These are phyloP conservation scores for Aquilaria agallochum DNA, from an alignment of 441 rosid genomes.

Conservation along the genomic window DNA sequence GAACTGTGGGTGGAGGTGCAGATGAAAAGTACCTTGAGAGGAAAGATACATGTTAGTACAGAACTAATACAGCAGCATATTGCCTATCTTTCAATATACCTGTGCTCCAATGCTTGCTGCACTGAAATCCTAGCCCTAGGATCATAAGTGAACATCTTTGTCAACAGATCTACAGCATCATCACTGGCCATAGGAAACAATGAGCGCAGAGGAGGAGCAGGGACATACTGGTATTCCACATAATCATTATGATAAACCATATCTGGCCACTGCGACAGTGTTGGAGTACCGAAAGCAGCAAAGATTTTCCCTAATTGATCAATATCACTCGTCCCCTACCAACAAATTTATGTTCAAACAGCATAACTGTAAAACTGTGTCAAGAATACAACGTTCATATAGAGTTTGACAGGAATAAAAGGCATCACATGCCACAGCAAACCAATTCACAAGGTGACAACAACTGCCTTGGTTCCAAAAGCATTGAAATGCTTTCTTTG, in stretches of 20 bases:
- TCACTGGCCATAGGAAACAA: conserved; percentile 50
- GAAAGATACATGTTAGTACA: background rate
- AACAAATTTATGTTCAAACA: conserved; percentile 1
- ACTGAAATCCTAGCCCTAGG: conserved; percentile 45
- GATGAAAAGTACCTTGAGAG: conserved; percentile 32
- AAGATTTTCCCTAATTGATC: conserved; percentile 54
- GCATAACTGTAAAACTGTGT: background rate
- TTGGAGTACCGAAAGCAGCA: conserved; percentile 55
- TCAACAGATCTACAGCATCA: conserved; percentile 43
- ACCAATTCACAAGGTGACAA: too few relatives aligned
- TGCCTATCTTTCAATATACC: conserved; percentile 15
- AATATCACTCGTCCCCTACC: conserved; percentile 45
- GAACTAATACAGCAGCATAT: background rate
- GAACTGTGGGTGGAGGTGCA: conserved; percentile 37
- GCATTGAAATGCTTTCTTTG: too few relatives aligned
- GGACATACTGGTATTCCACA: conserved; percentile 45
- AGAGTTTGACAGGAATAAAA: background rate
- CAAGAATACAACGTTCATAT: background rate
- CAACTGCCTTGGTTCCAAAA: too few relatives aligned
- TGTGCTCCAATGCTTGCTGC: conserved; percentile 49
- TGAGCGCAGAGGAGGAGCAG: conserved; percentile 44
- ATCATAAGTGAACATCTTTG: conserved; percentile 46
- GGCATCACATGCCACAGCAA: too few relatives aligned
- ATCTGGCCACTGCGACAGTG: conserved; percentile 47
- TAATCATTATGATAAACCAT: conserved; percentile 50